Evolutionary conservation across 495 filamentous ascomycete genomes (phyloP), one percentile per base, ranked within the genome.

Genomic region (Astrothelium macrocarpum): DNA sequence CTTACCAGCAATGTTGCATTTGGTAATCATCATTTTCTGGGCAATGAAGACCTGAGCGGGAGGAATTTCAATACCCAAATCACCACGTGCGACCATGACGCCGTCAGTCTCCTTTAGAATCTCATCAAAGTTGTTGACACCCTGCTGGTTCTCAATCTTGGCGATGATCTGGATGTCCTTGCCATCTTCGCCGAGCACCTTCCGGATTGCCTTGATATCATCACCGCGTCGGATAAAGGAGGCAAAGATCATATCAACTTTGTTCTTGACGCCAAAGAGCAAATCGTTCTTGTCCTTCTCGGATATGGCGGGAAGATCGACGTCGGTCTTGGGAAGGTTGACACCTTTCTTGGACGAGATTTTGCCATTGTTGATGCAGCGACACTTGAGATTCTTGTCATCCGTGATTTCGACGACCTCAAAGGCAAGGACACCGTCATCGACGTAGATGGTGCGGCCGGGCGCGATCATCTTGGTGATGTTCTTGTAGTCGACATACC

Each of bases 21-120:
- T 97, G 75, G 93, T 90, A 78, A 97, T 97, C 88, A 98, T 92
- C 90, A 97, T 97, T 87, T 98, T 98, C 83, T 98, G 94, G 58
- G 94, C 94, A 67, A 95, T 87, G 79, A 97, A 98, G 62, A 98
- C 94, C 83, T 98, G 95, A 61, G 93, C 90, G 42, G 95, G 91
- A 23, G 94, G 91, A 72, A 98, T 98, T 78, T 98, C 94, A 67
- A 98, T 98, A 80, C 94, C 94, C 43, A 98, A 81, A 71, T 98
- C 94, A 78, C 94, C 94, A 84, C 94, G 94, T 70, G 94, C 94
- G 72, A 98, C 94, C 94, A 98, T 98, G 75, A 98, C 91, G 82
- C 95, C 94, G 75, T 98, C 94, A 25, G 94, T 97, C 81, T 91
- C 89, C 73, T 87, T 84, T 46, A 98, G 85, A 71, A 98, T 97